Conservation (phyloP, 2,329 filamentous ascomycete species). For the Lachnellula subtilissima region DNA sequence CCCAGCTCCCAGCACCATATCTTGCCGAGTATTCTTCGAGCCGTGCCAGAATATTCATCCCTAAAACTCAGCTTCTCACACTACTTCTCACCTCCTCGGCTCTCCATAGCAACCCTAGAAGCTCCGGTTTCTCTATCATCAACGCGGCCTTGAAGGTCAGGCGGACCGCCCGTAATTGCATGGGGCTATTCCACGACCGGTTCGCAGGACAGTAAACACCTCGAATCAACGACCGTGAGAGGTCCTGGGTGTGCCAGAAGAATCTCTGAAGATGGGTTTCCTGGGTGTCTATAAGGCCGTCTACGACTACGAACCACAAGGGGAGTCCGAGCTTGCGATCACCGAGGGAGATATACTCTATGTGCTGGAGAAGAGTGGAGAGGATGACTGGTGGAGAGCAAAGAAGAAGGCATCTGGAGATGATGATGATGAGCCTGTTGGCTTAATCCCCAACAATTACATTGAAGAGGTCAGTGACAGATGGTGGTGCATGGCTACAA, state of each 20-base stretch:
- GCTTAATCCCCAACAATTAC: slow-evolving; percentile 82
- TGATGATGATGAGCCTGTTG: slow-evolving; percentile 33
- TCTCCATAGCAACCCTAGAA: slow-evolving; percentile 1
- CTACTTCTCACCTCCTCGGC: neutral
- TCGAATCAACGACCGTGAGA: slow-evolving; percentile 16
- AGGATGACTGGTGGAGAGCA: slow-evolving; percentile 77
- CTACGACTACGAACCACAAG: slow-evolving; percentile 89
- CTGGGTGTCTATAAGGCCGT: slow-evolving; percentile 83
- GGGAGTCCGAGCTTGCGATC: slow-evolving; percentile 79
- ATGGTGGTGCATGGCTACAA: neutral
- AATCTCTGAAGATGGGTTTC: slow-evolving; percentile 67
- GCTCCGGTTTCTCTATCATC: slow-evolving; percentile 1
- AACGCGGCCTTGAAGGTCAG: slow-evolving; percentile 22
- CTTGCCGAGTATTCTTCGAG: neutral
- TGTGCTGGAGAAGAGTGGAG: slow-evolving; percentile 64
- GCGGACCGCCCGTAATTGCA: slow-evolving; percentile 22
- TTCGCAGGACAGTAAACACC: slow-evolving; percentile 23
- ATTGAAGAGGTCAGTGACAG: slow-evolving; percentile 73
- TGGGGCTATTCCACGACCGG: slow-evolving; percentile 19
- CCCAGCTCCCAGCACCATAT: neutral
- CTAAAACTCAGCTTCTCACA: neutral
- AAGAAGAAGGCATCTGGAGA: slow-evolving; percentile 38
- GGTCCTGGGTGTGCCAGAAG: slow-evolving; percentile 10
- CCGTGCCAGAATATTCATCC: neutral
- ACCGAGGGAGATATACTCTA: slow-evolving; percentile 84